Evolutionary conservation across 495 filamentous ascomycete genomes (phyloP).

Genomic region (Echria macrotheca): DNA sequence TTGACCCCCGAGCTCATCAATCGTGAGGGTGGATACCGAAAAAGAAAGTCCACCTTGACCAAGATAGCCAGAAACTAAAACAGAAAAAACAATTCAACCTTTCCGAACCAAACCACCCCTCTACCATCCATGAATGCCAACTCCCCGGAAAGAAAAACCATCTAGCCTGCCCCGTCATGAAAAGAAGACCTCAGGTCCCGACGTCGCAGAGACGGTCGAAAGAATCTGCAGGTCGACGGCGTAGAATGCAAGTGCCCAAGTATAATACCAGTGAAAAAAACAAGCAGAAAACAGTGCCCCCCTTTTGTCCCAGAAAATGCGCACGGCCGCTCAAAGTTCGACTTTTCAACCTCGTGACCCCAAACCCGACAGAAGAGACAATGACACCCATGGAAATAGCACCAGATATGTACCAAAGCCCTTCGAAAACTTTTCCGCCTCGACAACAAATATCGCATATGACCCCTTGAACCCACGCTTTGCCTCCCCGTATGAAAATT

Average conservation of each 20-base stretch:
- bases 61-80: conserved; percentile 13
- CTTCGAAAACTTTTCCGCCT: conserved; percentile 23
- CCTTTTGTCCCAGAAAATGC: conserved; percentile 18
- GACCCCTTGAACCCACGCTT: background rate
- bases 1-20: conserved; percentile 20
- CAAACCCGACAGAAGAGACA: conserved; percentile 8
- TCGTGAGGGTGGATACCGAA: conserved; percentile 22
- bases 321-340: conserved; percentile 12
- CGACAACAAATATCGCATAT: conserved; percentile 16
- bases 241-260: conserved; percentile 11
- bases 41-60: conserved; percentile 13
- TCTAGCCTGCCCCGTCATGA: conserved; percentile 13
- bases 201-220: background rate
- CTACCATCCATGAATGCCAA: conserved; percentile 19
- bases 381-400: conserved; percentile 18
- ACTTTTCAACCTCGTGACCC: conserved; percentile 25
- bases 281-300: conserved; percentile 11
- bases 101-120: conserved; percentile 7
- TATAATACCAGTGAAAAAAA: conserved; percentile 8
- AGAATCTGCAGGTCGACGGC: background rate
- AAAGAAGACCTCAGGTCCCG: conserved; percentile 9
- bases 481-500: too few species aligned
- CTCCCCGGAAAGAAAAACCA: conserved; percentile 10
- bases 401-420: conserved; percentile 22
- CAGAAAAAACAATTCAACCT: conserved; percentile 14